Evolutionary conservation across 2,329 filamentous ascomycete species (phyloP), one percentile per base, ranked within the genome.

Genomic region (Diaporthe sp.): DNA sequence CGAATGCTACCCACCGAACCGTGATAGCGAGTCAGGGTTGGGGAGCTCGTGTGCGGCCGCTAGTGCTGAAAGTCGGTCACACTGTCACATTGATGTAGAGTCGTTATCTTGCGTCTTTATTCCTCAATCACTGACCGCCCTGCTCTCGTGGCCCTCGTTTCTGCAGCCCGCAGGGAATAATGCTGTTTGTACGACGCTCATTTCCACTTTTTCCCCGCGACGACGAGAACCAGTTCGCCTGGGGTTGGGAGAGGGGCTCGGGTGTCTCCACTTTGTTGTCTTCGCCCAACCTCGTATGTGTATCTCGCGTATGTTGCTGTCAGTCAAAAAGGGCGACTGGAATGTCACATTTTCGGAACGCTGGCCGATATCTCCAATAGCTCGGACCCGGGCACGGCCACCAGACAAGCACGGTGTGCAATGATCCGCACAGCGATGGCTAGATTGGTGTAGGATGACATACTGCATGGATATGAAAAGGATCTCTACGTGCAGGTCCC

Each of bases 31-130:
- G 64, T 54, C 64, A 68, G 64, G 30, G 47, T 9, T 52, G 64
- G 12, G 12, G 47, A 68, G 13, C 33, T 68, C 64, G 64, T 54
- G 64, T 68, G 47, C 64, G 33, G 30, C 33, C 47, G 30, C 47
- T 68, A 68, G 64, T 68, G 64, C 47, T 68, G 45, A 68, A 68
- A 28, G 64, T 40, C 64, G 64, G 64, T 68, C 64, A 68, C 64
- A 68, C 54, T 68, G 64, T 68, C 47, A 54, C 64, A 68, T 68
- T 50, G 64, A 28, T 38, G 33, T 28, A 54, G 35, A 54, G 64
- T 52, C 64, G 64, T 68, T 68, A 68, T 68, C 64, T 68, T 28
- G n/a, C 33, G 64, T 54, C 45, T 68, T 40, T 2, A 19, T 50
- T 68, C 8, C 64, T 40, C 64, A 54, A 54, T 68, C 33, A 25